A percentile compares a stretch with the other conserved stretches of the same genome.
Conservation (phyloP, 371 early-diverging fungal genomes). For the Apophysomyces sp. region DNA sequence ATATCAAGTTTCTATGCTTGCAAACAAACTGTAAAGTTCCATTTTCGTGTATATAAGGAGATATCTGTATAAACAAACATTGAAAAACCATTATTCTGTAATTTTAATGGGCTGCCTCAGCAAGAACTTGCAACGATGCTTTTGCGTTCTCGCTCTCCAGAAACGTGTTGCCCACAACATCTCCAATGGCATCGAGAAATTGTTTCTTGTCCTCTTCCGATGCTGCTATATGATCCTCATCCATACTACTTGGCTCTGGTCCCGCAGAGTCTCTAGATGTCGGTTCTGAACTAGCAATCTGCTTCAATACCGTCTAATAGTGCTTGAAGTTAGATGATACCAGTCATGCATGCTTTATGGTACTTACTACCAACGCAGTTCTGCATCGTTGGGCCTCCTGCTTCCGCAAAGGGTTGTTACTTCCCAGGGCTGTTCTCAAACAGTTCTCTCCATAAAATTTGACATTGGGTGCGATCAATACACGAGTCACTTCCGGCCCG, state of each 20-base stretch:
- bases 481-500: conserved; percentile 76
- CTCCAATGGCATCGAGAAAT: conserved; percentile 2
- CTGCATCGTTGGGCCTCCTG: conserved; percentile 39
- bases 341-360: neutral
- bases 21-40: neutral
- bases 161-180: neutral
- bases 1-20: neutral
- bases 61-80: no score
- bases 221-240: neutral
- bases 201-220: conserved; percentile 5
- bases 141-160: neutral
- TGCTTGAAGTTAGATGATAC: neutral
- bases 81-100: neutral
- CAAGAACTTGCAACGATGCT: neutral
- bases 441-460: conserved; percentile 56
- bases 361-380: conserved; percentile 38
- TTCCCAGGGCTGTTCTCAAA: conserved; percentile 19
- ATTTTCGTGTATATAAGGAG: neutral
- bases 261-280: conserved; percentile 1
- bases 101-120: neutral
- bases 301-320: conserved; percentile 4
- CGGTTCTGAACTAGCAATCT: neutral
- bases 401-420: conserved; percentile 20
- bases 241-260: conserved; percentile 1
- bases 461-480: conserved; percentile 78